These are phyloP conservation scores for Cystobasidium onofrii DNA, from an alignment of 768 basidiomycete species.

Conservation along the genomic window DNA sequence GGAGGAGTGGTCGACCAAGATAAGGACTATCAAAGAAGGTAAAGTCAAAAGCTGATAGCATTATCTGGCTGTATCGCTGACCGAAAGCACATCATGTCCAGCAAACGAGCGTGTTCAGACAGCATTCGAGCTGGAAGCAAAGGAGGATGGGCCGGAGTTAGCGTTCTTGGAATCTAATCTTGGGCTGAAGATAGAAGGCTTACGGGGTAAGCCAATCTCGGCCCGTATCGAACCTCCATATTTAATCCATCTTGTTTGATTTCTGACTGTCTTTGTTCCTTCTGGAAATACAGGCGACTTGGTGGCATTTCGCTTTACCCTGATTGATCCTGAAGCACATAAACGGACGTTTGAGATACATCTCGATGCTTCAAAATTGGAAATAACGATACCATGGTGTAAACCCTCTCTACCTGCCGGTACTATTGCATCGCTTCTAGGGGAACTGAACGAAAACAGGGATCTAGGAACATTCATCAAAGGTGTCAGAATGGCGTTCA, in stretches of 20 bases:
- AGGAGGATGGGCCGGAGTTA: conserved; percentile 25
- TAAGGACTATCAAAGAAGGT: not conserved
- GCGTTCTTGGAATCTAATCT: conserved; percentile 25
- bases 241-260: no score
- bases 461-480: conserved; percentile 14
- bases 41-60: not conserved
- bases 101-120: not conserved
- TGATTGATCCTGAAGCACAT: conserved; percentile 18
- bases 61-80: not conserved
- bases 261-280: no score
- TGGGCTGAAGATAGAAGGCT: conserved; percentile 21
- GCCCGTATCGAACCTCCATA: no score
- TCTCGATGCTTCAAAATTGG: conserved; percentile 9
- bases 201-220: conserved; percentile 25
- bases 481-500: not conserved
- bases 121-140: conserved; percentile 26
- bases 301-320: conserved; percentile 26
- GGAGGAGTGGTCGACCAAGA: conserved; percentile 26
- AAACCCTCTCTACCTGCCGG: conserved; percentile 10
- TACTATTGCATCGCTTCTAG: not conserved
- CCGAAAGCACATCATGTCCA: not conserved
- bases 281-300: conserved; percentile 8
- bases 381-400: conserved; percentile 15
- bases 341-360: conserved; percentile 29
- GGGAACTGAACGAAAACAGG: conserved; percentile 10